Percentiles rank a stretch among this genome's conserved stretches.
These are phyloP conservation scores for Pleurotus cornucopiae DNA, from an alignment of 768 basidiomycete species.

Conservation along the genomic window DNA sequence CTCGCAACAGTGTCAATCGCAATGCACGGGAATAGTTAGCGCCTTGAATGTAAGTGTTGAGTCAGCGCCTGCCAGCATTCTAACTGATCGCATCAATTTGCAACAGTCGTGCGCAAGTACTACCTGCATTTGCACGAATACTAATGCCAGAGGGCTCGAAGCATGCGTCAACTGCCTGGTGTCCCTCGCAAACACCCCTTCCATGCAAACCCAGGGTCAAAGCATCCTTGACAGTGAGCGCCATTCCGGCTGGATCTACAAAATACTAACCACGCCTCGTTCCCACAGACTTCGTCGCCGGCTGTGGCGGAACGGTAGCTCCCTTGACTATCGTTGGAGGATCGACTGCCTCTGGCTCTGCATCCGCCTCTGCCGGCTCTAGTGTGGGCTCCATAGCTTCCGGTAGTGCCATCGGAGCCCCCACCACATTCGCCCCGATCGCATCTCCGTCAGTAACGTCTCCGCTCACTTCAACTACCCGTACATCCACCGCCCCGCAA, in stretches of 20 bases:
- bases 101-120: background rate
- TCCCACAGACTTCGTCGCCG: background rate
- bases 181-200: background rate
- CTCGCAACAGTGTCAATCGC: background rate
- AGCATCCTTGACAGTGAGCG: conserved; percentile 5
- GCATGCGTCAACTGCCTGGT: conserved; percentile 5
- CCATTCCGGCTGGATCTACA: background rate
- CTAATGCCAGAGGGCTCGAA: conserved; percentile 1
- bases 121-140: conserved; percentile 1
- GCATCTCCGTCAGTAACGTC: background rate
- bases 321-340: background rate
- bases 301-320: background rate
- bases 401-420: background rate
- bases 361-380: background rate
- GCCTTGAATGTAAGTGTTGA: background rate
- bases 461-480: background rate
- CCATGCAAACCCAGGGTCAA: conserved; percentile 4
- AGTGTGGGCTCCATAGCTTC: background rate
- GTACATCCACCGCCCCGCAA: background rate
- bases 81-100: background rate
- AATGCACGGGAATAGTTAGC: background rate
- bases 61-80: background rate
- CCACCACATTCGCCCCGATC: background rate
- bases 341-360: background rate
- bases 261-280: background rate